Base-by-base conservation (phyloP, 805 yeast species). In the Scheffersomyces coipomensis region DNA sequence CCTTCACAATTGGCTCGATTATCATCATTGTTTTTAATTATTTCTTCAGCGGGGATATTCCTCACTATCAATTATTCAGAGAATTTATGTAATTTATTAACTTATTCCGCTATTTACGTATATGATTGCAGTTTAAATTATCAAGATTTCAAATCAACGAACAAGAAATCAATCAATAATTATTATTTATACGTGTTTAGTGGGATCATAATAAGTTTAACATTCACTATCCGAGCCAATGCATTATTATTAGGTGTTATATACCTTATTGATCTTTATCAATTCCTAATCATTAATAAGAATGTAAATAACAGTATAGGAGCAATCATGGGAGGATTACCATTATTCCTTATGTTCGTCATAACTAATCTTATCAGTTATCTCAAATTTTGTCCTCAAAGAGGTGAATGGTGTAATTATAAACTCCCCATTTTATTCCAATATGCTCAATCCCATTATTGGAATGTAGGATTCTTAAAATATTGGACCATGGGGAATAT, bases 21-120 rank as follows among this genome's bases (percentile, higher is more conserved):
- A 22, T 37, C 66, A 4, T 62, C 81, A 0, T 35, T 73, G 3
- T 51, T 85, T 12, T 82, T 76, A 44, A 58, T 81, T 1, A 42
- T 84, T n/a, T 78, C 85, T 15, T 88, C 95, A 2, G 89, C 88
- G 1, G 96, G 96, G 1, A 74, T 88, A 0, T 91, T 89, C 53
- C 65, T 87, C 29, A 70, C 84, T 0, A 75, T 81, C 1, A 79
- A 86, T 2, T 91, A 90, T 57, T 72, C 95, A 0, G 99, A 91
- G 61, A 76, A 88, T 16, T 48, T 76, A 13, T 81, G 88, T 27
- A 82, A 87, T 18, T 60, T 81, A 11, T 57, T 81, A 30, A 67
- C 85, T 23, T 78, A 84, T 32, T 5, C 58, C 1, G 91, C 85
- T 1, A 50, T 88, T 29, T 69, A 60, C 19, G 49, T 77, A 2